Evolutionary conservation across 2,329 filamentous ascomycete genomes (phyloP), one percentile per base, ranked within the genome.

Genomic region (Ambrosiella beaveri): DNA sequence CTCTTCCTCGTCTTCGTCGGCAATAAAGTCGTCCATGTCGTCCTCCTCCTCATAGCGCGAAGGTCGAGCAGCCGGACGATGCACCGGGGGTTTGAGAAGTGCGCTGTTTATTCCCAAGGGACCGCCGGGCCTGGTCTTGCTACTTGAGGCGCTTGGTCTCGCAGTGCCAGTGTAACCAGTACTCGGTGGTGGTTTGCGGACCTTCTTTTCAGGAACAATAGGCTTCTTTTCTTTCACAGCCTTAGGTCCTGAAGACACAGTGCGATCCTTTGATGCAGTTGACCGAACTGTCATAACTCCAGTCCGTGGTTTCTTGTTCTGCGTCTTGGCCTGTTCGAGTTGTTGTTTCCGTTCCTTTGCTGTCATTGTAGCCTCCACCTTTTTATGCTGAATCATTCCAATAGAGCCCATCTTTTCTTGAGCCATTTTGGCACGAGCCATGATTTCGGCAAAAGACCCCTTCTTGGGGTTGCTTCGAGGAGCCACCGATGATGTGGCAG

Each of bases 381-480:
- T 75, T 66, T 88, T 88, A 68, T 88, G 84, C 66, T 87, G 85
- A 63, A 88, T 86, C 64, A 80, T 81, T 58, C 84, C 84, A 27
- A 84, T 75, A 63, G 77, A 77, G n/a, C 73, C 77, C 71, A 80
- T 77, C 45, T 71, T 73, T 44, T 72, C 74, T 64, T 86, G 80
- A 11, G 80, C 82, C 61, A 80, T 79, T 65, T 85, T 81, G 38
- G 81, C 86, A 63, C 84, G 77, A 58, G 83, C 83, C 70, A 90
- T 75, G 61, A 88, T 84, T 65, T 88, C 85, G 41, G 82, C 79
- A 67, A 81, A 90, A 0, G 83, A 86, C 1, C 84, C 82, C 65
- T 85, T 86, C 68, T 88, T 88, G 70, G 2, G 59, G 36, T 54
- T 40, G 13, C 17, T 35, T 27, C n/a, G 15, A n/a, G 52, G 41